These are phyloP conservation scores for Retiboletus flavoniger DNA, from an alignment of 1,284 basidiomycete species.

Conservation along the genomic window DNA sequence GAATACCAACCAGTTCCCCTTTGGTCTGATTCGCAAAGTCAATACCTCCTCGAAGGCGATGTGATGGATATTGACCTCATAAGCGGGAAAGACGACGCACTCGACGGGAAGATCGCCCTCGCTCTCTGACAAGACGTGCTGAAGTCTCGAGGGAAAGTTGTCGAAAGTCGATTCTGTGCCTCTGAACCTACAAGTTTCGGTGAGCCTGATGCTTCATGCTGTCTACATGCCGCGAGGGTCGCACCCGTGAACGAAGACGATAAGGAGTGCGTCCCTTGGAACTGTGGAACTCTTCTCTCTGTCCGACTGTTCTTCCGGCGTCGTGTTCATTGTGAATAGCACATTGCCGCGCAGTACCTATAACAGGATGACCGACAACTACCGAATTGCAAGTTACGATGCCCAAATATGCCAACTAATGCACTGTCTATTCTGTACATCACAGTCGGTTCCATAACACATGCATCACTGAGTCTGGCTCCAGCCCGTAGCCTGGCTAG, in stretches of 20 bases:
- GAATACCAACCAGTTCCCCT: conserved; percentile 72
- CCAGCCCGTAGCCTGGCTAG: conserved; percentile 38
- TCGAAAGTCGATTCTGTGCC: conserved; percentile 79
- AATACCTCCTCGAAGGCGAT: conserved; percentile 9
- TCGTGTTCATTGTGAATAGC: conserved; percentile 14
- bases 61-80: conserved; percentile 59
- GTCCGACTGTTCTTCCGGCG: conserved; percentile 12
- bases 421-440: not conserved
- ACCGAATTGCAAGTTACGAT: not conserved
- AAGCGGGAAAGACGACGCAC: conserved; percentile 82
- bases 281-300: conserved; percentile 9
- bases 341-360: conserved; percentile 11
- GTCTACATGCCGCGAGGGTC: conserved; percentile 21
- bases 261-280: conserved; percentile 47
- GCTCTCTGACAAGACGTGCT: conserved; percentile 69
- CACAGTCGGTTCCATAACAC: no score
- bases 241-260: conserved; percentile 69
- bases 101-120: conserved; percentile 59
- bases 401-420: not conserved
- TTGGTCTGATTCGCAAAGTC: conserved; percentile 57
- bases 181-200: conserved; percentile 49
- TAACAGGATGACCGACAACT: conserved; percentile 12
- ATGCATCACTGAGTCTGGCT: conserved; percentile 18
- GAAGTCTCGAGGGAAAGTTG: conserved; percentile 73
- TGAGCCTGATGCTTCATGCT: conserved; percentile 6